Conservation (phyloP, 495 filamentous ascomycete genomes). For the Penicillium subrubescens region DNA sequence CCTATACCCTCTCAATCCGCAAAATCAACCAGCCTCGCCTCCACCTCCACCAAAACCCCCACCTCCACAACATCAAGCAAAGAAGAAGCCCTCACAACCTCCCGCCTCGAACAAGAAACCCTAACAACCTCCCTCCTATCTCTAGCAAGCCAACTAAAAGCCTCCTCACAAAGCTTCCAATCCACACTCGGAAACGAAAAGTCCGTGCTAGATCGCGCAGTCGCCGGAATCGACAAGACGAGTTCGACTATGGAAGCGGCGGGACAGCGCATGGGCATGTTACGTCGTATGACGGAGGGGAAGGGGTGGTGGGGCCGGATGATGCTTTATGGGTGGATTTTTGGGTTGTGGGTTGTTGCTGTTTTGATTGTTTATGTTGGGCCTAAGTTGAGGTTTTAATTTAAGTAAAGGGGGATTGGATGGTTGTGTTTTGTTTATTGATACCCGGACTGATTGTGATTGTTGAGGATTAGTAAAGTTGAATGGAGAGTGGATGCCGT, state of each 20-base stretch:
- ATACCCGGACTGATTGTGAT: neutral
- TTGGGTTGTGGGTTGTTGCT: slow-evolving; percentile 72
- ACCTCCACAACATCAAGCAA: slow-evolving; percentile 28
- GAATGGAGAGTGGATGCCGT: neutral
- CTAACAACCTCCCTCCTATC: slow-evolving; percentile 76
- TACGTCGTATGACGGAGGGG: slow-evolving; percentile 78
- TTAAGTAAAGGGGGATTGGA: neutral
- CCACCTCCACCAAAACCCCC: slow-evolving; percentile 29
- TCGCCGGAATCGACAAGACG: slow-evolving; percentile 75
- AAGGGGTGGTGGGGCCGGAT: slow-evolving; percentile 85
- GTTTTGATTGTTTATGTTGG: slow-evolving; percentile 76
- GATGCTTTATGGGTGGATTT: slow-evolving; percentile 81
- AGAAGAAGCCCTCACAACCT: slow-evolving; percentile 70
- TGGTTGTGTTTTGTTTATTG: neutral
- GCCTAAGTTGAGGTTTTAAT: slow-evolving; percentile 83
- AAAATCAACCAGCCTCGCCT: slow-evolving; percentile 27
- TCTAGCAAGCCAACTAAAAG: slow-evolving; percentile 78
- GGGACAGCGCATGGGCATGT: slow-evolving; percentile 68
- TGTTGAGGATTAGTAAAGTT: neutral
- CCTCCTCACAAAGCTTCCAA: slow-evolving; percentile 69
- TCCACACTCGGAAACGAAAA: slow-evolving; percentile 71
- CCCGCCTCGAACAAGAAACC: slow-evolving; percentile 81
- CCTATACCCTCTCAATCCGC: slow-evolving; percentile 15
- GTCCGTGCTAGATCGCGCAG: slow-evolving; percentile 66
- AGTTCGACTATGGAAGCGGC: slow-evolving; percentile 73